Conservation (phyloP, 768 basidiomycete species). For the Mycena amicta region DNA sequence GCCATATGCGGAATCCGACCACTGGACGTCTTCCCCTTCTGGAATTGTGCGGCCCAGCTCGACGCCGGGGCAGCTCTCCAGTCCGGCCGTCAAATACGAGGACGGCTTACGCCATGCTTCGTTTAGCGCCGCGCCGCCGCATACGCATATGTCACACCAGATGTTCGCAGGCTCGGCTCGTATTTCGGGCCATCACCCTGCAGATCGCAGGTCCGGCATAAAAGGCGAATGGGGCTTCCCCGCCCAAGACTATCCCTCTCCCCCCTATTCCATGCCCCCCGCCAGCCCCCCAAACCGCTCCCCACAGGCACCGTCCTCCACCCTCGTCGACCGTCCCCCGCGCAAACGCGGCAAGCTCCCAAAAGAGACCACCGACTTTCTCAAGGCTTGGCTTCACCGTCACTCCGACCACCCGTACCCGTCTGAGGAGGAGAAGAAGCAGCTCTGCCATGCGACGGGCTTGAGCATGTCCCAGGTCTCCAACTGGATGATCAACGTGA, state of each 20-base stretch:
- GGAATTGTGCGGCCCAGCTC: constrained; percentile 70
- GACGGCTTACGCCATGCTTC: constrained; percentile 70
- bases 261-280: constrained; percentile 47
- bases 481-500: constrained; percentile 91
- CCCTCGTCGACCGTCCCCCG: constrained; percentile 73
- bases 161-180: constrained; percentile 71
- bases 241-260: constrained; percentile 56
- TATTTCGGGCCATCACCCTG: constrained; percentile 62
- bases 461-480: constrained; percentile 89
- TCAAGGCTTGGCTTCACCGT: constrained; percentile 86
- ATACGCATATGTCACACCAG: constrained; percentile 47
- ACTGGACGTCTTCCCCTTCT: constrained; percentile 57
- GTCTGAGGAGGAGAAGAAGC: constrained; percentile 89
- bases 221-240: constrained; percentile 76
- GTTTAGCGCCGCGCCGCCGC: constrained; percentile 51
- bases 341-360: constrained; percentile 87
- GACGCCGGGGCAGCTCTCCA: constrained; percentile 60
- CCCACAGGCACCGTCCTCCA: constrained; percentile 54
- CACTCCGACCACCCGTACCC: constrained; percentile 91
- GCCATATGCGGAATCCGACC: constrained; percentile 52
- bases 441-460: constrained; percentile 82
- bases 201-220: constrained; percentile 63
- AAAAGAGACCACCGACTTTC: constrained; percentile 87
- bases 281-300: constrained; percentile 56
- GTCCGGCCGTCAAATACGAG: constrained; percentile 66